phyloP scores from a whole-genome alignment of 345 rosid genomes.

The Populus ilicifolia region DNA sequence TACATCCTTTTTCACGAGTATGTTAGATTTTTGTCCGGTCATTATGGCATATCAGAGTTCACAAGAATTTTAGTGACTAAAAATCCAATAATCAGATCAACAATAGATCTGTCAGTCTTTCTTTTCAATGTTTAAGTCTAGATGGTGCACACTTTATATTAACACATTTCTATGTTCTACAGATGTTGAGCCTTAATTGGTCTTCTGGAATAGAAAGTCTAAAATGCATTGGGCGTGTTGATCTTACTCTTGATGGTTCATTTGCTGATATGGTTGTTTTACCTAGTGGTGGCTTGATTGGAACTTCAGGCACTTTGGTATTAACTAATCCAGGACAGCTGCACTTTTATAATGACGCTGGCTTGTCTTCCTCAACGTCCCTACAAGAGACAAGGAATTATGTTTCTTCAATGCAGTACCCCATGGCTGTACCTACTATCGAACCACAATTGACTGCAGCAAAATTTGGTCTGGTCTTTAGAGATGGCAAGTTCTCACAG shows the following conservation, averaged over 20 bases:
- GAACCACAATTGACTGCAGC: constrained; percentile 26
- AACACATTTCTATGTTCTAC: background rate
- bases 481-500: constrained; percentile 15
- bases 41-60: background rate
- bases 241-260: constrained; percentile 30
- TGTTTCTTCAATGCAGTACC: constrained; percentile 23
- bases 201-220: constrained; percentile 23
- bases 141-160: background rate
- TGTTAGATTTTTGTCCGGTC: background rate
- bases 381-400: constrained; percentile 11
- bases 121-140: background rate
- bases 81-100: background rate
- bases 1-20: background rate
- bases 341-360: constrained; percentile 21
- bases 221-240: constrained; percentile 24
- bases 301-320: constrained; percentile 16
- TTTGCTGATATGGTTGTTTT: constrained; percentile 29
- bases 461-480: constrained; percentile 13
- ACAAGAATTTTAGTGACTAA: background rate
- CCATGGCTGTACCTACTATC: constrained; percentile 18
- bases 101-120: background rate
- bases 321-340: constrained; percentile 35
- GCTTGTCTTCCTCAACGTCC: constrained; percentile 14
- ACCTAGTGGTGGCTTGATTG: constrained; percentile 6
- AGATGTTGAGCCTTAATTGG: constrained; percentile 30